Conservation (phyloP, 768 basidiomycete species). For the Pisolithus marmoratus region DNA sequence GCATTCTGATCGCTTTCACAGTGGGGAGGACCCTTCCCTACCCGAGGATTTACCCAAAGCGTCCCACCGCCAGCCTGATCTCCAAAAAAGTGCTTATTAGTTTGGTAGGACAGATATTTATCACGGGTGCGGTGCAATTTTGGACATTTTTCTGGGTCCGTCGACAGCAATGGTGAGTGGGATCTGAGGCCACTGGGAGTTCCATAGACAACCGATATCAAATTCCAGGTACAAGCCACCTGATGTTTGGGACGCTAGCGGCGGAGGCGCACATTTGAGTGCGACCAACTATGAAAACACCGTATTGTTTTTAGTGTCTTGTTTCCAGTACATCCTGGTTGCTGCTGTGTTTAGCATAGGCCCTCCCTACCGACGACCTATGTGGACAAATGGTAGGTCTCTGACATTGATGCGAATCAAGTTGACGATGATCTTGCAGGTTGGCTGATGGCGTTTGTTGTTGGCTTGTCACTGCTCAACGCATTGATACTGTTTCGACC, state of each 20-base stretch:
- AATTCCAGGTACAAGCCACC: constrained; percentile 72
- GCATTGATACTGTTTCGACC: constrained; percentile 72
- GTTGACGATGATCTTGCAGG: constrained; percentile 35
- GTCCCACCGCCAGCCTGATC: constrained; percentile 92
- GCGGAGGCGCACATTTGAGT: constrained; percentile 59
- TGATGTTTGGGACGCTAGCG: constrained; percentile 37
- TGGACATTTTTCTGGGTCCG: constrained; percentile 91
- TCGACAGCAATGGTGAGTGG: constrained; percentile 67
- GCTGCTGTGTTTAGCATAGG: constrained; percentile 98
- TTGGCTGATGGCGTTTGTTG: constrained; percentile 77
- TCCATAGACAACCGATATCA: background rate
- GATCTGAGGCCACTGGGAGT: background rate
- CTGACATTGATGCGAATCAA: background rate
- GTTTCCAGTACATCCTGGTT: constrained; percentile 97
- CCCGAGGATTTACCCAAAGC: constrained; percentile 77
- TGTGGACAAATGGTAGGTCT: constrained; percentile 87
- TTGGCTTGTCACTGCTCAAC: constrained; percentile 65
- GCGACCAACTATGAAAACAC: constrained; percentile 91
- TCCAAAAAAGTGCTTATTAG: constrained; percentile 93
- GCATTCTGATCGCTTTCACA: constrained; percentile 27
- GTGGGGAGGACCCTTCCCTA: constrained; percentile 95
- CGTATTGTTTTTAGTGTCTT: constrained; percentile 86
- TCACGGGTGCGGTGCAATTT: constrained; percentile 77
- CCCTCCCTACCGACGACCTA: constrained; percentile 90
- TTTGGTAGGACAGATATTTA: constrained; percentile 85